Base-by-base conservation (phyloP, 495 filamentous ascomycete genomes). In the Bryoglossum gracile region DNA sequence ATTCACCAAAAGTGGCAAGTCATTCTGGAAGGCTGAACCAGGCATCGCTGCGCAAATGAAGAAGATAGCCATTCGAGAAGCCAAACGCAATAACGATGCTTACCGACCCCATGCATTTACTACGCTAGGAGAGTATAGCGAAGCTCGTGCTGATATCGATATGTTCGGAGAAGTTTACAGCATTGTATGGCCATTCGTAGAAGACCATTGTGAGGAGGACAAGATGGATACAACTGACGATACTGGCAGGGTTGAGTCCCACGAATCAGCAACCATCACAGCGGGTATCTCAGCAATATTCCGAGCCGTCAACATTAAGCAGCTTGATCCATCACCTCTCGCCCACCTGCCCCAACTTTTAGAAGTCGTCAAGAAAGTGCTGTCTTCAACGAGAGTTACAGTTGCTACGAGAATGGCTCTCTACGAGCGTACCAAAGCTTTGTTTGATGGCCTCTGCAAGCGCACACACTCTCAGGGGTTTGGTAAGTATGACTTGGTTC, bases 61-160 rank as follows among this genome's bases (percentile, higher is more conserved):
- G 61, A 77, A 77, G 61, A 86, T 95, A 54, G 73, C 81, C 16
- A 65, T 90, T 43, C 80, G 91, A 43, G 92, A 98, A 74, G 89
- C 89, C 8, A 94, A 89, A 69, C 80, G 92, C 13, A 86, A 86
- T 54, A 98, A 96, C 61, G 74, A 77, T 19, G 64, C 69, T 2
- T 98, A 95, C 65, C 78, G 86, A 11, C 84, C 82, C 17, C 74
- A 85, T 60, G 87, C 86, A 14, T 68, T 95, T 46, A 66, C 71
- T 43, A 82, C 77, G 33, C 68, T 97, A 9, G 89, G 86, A 50
- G 73, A 80, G 43, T 83, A 90, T 52, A 75, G 77, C 8, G 74
- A 72, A 28, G 76, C 72, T 30, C 75, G 82, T 48, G 70, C 70
- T 16, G 78, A 84, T 59, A 58, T 85, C 18, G 75, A 89, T 56